Percentiles rank a stretch among this genome's conserved stretches.
Conservation (phyloP, 139 green algal species). For the Zygnema circumcarinatum region DNA sequence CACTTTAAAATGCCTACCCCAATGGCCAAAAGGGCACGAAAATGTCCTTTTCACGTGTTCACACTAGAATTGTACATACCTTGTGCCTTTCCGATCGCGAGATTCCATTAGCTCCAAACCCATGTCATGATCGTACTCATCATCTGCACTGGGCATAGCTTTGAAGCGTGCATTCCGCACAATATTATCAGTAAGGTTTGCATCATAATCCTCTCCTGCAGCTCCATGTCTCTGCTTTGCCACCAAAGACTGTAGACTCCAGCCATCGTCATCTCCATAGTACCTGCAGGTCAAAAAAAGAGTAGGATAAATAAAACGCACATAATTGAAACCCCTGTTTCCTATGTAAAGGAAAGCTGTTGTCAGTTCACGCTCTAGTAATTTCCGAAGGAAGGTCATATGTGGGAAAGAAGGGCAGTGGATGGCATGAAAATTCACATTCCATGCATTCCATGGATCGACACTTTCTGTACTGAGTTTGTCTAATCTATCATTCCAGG, state of each 20-base stretch:
- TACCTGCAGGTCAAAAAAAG: conserved; percentile 61
- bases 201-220: conserved; percentile 66
- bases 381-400: not conserved
- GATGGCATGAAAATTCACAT: no score
- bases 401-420: not conserved
- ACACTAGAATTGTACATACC: no score
- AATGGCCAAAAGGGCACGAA: no score
- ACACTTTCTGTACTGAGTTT: no score
- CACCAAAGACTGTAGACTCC: conserved; percentile 77
- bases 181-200: conserved; percentile 79
- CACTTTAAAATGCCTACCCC: no score
- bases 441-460: no score
- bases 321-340: not conserved
- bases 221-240: conserved; percentile 70
- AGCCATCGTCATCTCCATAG: conserved; percentile 86
- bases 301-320: not conserved
- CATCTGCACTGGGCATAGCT: conserved; percentile 76
- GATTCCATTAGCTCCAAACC: conserved; percentile 81
- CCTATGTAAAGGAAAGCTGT: not conserved
- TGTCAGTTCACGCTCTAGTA: not conserved
- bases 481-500: no score
- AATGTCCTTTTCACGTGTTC: no score
- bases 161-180: conserved; percentile 64
- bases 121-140: conserved; percentile 93
- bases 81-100: conserved; percentile 44